phyloP scores from a whole-genome alignment of 768 basidiomycete species.

The Pulveroboletus ravenelii region DNA sequence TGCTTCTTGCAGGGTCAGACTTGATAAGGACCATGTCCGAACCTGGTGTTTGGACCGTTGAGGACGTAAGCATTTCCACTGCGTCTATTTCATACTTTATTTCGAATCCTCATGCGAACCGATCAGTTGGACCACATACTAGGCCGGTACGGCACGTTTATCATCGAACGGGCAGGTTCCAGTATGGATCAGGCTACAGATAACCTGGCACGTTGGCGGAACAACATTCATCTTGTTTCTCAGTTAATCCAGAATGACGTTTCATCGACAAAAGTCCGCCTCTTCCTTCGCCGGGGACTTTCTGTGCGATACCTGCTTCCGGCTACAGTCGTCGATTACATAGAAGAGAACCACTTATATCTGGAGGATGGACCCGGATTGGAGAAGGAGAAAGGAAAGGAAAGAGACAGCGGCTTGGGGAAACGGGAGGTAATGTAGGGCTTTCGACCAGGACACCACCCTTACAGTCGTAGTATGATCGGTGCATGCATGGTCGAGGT shows the following conservation, averaged over 20 bases:
- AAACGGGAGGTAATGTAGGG: slow-evolving; percentile 24
- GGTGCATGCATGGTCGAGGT: background rate
- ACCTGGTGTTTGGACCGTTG: slow-evolving; percentile 95
- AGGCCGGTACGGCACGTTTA: slow-evolving; percentile 90
- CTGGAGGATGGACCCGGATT: slow-evolving; percentile 48
- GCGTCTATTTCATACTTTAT: slow-evolving; percentile 4
- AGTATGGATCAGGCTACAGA: slow-evolving; percentile 83
- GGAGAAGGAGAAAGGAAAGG: slow-evolving; percentile 39
- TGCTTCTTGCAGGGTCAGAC: slow-evolving; percentile 97
- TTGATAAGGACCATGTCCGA: slow-evolving; percentile 97
- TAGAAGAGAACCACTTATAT: slow-evolving; percentile 78
- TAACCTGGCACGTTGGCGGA: slow-evolving; percentile 66
- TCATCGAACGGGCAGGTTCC: slow-evolving; percentile 92
- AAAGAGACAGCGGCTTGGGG: slow-evolving; percentile 26
- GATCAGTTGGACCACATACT: slow-evolving; percentile 89
- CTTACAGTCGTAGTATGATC: slow-evolving; percentile 5
- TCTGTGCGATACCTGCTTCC: slow-evolving; percentile 90
- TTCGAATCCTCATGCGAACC: slow-evolving; percentile 10
- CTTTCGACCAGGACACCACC: slow-evolving; percentile 5
- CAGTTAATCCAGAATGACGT: slow-evolving; percentile 98
- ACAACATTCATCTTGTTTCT: slow-evolving; percentile 86
- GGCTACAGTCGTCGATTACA: slow-evolving; percentile 88
- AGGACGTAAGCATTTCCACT: slow-evolving; percentile 64
- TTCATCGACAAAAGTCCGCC: slow-evolving; percentile 87
- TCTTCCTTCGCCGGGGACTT: slow-evolving; percentile 75